Base-by-base conservation (phyloP, 2,329 filamentous ascomycete genomes). In the Paraconiothyrium sp. region DNA sequence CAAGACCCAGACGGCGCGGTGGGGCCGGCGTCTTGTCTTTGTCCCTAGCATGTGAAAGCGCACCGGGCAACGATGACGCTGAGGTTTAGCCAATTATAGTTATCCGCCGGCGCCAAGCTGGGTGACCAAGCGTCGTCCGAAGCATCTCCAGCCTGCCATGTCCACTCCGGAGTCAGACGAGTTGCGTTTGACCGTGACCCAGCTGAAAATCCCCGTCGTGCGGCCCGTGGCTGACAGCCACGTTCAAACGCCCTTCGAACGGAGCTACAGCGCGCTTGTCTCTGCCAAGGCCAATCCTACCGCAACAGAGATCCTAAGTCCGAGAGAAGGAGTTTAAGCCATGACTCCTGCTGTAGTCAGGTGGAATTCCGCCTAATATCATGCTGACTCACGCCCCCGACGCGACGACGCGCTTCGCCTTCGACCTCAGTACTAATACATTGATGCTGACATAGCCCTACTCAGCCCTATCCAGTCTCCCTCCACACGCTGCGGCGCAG, bases 1-100 rank as follows among this genome's bases (percentile, higher is more conserved):
- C 34, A 41, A 30, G 50, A 11, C 2, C 50, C 50, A 37, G 50
- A 50, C 46, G 49, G 43, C 55, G 56, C 50, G 55, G 50, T 58
- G 58, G 50, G 58, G 58, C 57, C 50, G 57, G 34, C 22, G 57
- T 46, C 43, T 24, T 46, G 41, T n/a, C 58, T 51, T 46, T 57
- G 47, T 51, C 11, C 48, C 46, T 47, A 43, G 54, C 59, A 62
- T 62, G 60, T 62, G 60, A 62, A 58, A 58, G 27, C 20, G 60
- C 60, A 62, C 60, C 30, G 59, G 30, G 39, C 49, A 30, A 39
- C 32, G 9, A 58, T 58, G 60, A 62, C 56, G 51, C 56, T 27
- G 30, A 20, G 14, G 1, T 7, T 30, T 32, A 58, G 54, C 59
- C 59, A 61, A 57, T 61, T 20, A 35, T 24, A 54, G 54, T 8